Percentiles rank a stretch among this genome's conserved stretches.
Evolutionary conservation across 306 rosid genomes (phyloP).

Genomic region (Cotoneaster glaucophyllus): DNA sequence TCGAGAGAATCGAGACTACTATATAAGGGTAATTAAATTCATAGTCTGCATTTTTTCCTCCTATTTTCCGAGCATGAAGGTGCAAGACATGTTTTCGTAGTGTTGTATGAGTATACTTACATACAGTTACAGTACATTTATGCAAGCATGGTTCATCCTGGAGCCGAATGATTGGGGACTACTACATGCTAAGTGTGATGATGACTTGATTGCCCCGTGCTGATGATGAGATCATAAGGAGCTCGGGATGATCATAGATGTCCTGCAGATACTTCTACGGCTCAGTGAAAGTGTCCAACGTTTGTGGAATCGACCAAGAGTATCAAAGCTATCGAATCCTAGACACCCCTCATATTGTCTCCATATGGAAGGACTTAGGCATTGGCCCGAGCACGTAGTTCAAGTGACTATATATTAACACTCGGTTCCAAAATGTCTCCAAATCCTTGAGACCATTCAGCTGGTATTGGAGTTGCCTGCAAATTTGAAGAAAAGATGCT

Average conservation of each 20-base stretch:
- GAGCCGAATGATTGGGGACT: not conserved
- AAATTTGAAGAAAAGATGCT: not conserved
- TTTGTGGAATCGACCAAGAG: not conserved
- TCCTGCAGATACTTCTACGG: not conserved
- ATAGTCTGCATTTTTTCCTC: not conserved
- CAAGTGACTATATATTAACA: not conserved
- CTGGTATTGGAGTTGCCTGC: not conserved
- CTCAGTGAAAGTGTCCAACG: not conserved
- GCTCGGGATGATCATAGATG: not conserved
- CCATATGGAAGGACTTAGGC: not conserved
- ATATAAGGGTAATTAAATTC: not conserved
- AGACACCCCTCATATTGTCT: too few species aligned
- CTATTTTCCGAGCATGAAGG: not conserved
- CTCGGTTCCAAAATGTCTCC: not conserved
- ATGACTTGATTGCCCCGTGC: not conserved
- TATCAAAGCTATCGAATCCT: not conserved
- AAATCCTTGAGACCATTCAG: not conserved
- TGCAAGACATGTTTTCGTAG: not conserved
- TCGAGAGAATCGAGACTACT: not conserved
- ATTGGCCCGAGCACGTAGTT: not conserved
- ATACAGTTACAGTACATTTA: not conserved
- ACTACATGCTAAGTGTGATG: not conserved
- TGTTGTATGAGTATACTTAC: not conserved
- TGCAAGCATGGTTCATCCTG: not conserved
- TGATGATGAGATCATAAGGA: too few species aligned